A percentile compares a stretch with the other conserved stretches of the same genome.
phyloP scores from a whole-genome alignment of 2,329 filamentous ascomycete genomes.

The Trichoderma koningii region DNA sequence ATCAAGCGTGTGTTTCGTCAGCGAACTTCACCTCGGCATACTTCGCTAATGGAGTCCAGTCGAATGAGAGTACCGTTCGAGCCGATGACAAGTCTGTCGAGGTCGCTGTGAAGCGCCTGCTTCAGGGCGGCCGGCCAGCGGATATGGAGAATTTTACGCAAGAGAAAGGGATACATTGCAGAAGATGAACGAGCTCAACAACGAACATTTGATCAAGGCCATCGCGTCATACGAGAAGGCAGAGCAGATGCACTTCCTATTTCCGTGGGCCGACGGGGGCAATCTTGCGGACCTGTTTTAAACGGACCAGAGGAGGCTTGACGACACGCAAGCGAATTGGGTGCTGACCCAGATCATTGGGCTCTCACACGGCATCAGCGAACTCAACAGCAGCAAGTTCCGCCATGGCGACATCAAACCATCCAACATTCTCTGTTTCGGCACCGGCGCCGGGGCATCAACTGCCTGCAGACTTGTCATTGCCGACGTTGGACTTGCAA shows the following conservation, averaged over 20 bases:
- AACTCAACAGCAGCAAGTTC: not conserved
- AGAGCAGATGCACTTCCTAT: not conserved
- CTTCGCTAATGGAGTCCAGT: not conserved
- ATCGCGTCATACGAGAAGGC: not conserved
- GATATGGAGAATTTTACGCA: not conserved
- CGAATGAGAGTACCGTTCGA: too few species aligned
- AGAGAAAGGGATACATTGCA: not conserved
- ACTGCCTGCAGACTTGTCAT: not conserved
- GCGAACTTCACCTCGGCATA: not conserved
- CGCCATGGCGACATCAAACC: slow-evolving; percentile 6
- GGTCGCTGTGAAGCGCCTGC: not conserved
- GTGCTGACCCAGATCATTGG: not conserved
- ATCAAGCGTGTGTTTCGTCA: not conserved
- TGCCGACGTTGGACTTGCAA: slow-evolving; percentile 10
- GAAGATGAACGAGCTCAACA: not conserved
- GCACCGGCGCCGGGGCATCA: not conserved
- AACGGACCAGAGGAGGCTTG: not conserved
- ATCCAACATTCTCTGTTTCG: not conserved
- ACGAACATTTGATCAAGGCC: not conserved
- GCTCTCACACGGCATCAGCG: not conserved
- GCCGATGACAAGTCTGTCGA: not conserved
- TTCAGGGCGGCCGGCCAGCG: not conserved
- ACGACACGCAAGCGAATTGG: not conserved
- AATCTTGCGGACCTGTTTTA: not conserved
- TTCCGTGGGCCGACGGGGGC: slow-evolving; percentile 6